phyloP scores from a whole-genome alignment of 805 yeast genomes.

The Priceomyces castillae region DNA sequence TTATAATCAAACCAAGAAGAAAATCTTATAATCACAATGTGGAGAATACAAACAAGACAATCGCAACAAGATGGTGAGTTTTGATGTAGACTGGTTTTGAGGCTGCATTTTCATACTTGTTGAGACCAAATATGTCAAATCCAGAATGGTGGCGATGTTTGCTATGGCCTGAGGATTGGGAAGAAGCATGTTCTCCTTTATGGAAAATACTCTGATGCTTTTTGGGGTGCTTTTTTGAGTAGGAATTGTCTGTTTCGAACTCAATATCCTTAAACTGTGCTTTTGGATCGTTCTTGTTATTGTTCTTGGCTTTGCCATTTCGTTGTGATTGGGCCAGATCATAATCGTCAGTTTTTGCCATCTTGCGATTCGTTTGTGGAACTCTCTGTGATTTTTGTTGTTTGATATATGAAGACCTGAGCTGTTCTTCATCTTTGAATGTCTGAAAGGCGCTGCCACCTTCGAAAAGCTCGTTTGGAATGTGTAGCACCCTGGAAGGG shows the following conservation, averaged over 20 bases:
- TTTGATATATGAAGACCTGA: background rate
- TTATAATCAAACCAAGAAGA: no score
- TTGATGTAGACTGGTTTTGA: background rate
- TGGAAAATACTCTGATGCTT: background rate
- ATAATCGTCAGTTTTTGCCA: background rate
- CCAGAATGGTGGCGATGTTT: background rate
- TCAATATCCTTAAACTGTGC: background rate
- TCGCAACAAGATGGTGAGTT: no score
- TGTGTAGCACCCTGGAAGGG: constrained; percentile 1
- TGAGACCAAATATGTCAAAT: background rate
- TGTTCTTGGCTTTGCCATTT: background rate
- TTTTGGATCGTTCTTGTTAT: background rate
- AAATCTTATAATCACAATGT: no score
- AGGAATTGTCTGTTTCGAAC: background rate
- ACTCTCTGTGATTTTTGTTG: background rate
- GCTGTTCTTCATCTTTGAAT: background rate
- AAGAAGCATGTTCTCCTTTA: background rate
- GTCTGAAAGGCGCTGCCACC: background rate
- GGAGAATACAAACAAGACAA: no score
- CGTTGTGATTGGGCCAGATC: no score
- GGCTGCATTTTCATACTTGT: background rate
- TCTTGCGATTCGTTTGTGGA: background rate
- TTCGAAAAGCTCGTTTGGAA: background rate
- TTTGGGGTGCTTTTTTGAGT: background rate
- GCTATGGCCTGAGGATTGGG: no score